phyloP scores from a whole-genome alignment of 331 rosid species.

The Quercus lobata region DNA sequence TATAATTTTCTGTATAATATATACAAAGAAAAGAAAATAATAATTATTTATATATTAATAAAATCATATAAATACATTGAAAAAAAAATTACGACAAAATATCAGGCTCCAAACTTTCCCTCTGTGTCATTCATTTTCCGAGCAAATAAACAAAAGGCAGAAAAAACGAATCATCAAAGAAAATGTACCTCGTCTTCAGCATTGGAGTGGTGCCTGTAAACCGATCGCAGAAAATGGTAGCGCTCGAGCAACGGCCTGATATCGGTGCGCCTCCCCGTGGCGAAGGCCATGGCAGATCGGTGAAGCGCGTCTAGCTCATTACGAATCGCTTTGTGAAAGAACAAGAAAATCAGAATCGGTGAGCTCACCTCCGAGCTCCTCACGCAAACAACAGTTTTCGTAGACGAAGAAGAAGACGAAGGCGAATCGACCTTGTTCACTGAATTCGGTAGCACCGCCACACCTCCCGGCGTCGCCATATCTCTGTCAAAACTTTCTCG shows the following conservation, averaged over 20 bases:
- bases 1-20: background rate
- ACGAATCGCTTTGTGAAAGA: constrained; percentile 89
- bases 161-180: constrained; percentile 9
- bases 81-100: background rate
- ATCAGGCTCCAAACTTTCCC: background rate
- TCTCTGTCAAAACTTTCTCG: background rate
- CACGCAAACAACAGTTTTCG: constrained; percentile 34
- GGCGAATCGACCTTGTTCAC: constrained; percentile 55
- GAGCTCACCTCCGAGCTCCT: constrained; percentile 50
- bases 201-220: constrained; percentile 94
- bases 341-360: constrained; percentile 80
- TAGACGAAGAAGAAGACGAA: constrained; percentile 26
- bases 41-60: background rate
- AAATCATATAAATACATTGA: background rate
- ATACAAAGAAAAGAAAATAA: background rate
- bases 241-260: constrained; percentile 61
- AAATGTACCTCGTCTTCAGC: constrained; percentile 95
- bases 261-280: constrained; percentile 70
- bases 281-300: constrained; percentile 81
- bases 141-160: background rate
- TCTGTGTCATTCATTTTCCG: background rate
- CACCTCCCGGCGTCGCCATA: constrained; percentile 95
- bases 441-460: constrained; percentile 67
- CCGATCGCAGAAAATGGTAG: constrained; percentile 77
- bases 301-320: constrained; percentile 90